phyloP scores from a whole-genome alignment of 2,329 filamentous ascomycete genomes.

The Neopestalotiopsis sp. region DNA sequence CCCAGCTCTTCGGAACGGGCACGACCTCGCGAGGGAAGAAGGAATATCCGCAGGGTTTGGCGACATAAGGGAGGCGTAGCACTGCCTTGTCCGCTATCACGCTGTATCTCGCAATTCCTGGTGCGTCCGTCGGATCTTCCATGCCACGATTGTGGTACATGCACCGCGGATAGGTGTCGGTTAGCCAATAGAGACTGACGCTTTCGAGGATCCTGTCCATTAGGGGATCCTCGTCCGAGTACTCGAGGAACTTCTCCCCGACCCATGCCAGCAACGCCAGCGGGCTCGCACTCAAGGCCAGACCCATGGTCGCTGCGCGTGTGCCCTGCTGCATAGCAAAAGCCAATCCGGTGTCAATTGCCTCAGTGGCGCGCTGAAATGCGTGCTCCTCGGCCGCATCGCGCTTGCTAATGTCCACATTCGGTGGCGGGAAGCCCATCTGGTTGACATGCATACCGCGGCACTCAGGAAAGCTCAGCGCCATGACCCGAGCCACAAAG shows the following conservation, averaged over 20 bases:
- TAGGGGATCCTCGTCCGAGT: conserved; percentile 48
- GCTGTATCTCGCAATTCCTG: not conserved
- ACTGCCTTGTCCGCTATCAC: not conserved
- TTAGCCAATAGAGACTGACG: conserved; percentile 62
- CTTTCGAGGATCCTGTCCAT: conserved; percentile 53
- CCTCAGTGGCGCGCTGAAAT: conserved; percentile 43
- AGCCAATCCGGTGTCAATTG: conserved; percentile 46
- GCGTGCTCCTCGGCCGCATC: conserved; percentile 42
- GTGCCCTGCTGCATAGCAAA: conserved; percentile 61
- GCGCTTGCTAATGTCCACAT: conserved; percentile 26
- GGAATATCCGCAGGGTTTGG: conserved; percentile 53
- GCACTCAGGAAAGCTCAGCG: conserved; percentile 48
- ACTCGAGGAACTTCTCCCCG: conserved; percentile 61
- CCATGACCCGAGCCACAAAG: conserved; percentile 48
- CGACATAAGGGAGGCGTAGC: conserved; percentile 14
- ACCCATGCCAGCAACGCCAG: conserved; percentile 64
- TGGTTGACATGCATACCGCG: conserved; percentile 45
- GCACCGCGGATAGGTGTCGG: conserved; percentile 50
- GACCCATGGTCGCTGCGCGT: conserved; percentile 60
- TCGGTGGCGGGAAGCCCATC: conserved; percentile 18
- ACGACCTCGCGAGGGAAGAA: conserved; percentile 49
- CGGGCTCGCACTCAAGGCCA: conserved; percentile 58
- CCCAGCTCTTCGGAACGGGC: conserved; percentile 42
- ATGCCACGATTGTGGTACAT: conserved; percentile 55
- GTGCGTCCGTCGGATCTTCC: conserved; percentile 26